Percentiles rank a stretch among this genome's conserved stretches.
Evolutionary conservation across 352 stramenopile species (phyloP).

Genomic region (Pythium grandisporangium): DNA sequence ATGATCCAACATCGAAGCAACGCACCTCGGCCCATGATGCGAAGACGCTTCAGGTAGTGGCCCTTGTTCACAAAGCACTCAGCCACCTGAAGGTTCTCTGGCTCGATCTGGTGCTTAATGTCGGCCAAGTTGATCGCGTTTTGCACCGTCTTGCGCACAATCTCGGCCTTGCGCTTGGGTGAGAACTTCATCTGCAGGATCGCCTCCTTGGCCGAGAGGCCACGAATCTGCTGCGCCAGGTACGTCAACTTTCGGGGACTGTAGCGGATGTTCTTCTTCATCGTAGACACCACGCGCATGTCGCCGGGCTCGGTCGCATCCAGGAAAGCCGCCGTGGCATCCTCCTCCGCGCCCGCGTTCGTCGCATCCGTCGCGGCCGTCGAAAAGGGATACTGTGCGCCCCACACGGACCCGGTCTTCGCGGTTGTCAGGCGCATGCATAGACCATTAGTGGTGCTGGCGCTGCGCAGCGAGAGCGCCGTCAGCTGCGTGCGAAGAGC

Average conservation of each 20-base stretch:
- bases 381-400: slow-evolving; percentile 24
- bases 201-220: slow-evolving; percentile 59
- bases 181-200: slow-evolving; percentile 85
- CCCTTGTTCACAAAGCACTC: slow-evolving; percentile 86
- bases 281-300: slow-evolving; percentile 55
- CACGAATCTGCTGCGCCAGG: slow-evolving; percentile 76
- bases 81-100: slow-evolving; percentile 70
- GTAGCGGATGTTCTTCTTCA: slow-evolving; percentile 74
- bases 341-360: slow-evolving; percentile 14
- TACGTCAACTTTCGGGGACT: slow-evolving; percentile 79
- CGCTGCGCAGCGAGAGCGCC: slow-evolving; percentile 46
- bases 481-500: slow-evolving; percentile 46
- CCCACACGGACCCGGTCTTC: slow-evolving; percentile 6
- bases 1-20: slow-evolving; percentile 1
- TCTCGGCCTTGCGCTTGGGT: slow-evolving; percentile 74
- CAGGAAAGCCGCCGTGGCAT: slow-evolving; percentile 52
- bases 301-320: slow-evolving; percentile 44
- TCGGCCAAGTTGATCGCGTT: slow-evolving; percentile 84
- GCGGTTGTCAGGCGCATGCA: slow-evolving; percentile 10
- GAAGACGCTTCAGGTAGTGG: slow-evolving; percentile 72
- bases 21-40: slow-evolving; percentile 78
- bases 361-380: slow-evolving; percentile 17
- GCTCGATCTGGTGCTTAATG: slow-evolving; percentile 85
- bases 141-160: slow-evolving; percentile 80
- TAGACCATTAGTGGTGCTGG: slow-evolving; percentile 15